phyloP scores from a whole-genome alignment of 345 rosid species.

The Murraya koenigii region DNA sequence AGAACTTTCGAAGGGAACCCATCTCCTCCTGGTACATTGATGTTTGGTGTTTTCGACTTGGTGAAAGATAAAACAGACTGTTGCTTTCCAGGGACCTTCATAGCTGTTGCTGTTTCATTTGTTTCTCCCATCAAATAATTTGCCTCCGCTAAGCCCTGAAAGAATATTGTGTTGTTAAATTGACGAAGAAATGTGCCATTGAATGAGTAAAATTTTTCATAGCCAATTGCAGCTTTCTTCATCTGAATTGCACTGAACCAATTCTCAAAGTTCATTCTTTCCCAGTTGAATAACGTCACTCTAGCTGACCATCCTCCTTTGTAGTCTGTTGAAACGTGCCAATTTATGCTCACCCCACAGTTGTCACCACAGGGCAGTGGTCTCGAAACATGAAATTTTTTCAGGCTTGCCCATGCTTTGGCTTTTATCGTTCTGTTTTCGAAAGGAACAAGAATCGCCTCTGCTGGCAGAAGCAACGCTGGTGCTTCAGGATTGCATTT shows the following conservation, averaged over 20 bases:
- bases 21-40: conserved; percentile 31
- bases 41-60: conserved; percentile 29
- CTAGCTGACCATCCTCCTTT: conserved; percentile 36
- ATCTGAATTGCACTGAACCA: conserved; percentile 41
- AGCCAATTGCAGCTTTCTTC: conserved; percentile 27
- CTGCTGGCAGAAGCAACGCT: conserved; percentile 41
- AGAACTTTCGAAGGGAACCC: conserved; percentile 44
- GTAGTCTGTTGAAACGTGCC: conserved; percentile 41
- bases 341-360: conserved; percentile 43
- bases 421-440: conserved; percentile 43
- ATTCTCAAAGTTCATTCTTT: conserved; percentile 20
- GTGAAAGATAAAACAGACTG: conserved; percentile 45
- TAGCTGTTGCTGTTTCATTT: conserved; percentile 31
- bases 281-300: conserved; percentile 46
- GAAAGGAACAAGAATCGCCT: conserved; percentile 39
- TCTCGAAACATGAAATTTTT: conserved; percentile 19
- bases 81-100: conserved; percentile 43
- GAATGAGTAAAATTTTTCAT: conserved; percentile 41
- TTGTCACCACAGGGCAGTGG: conserved; percentile 43
- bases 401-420: conserved; percentile 30
- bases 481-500: conserved; percentile 33
- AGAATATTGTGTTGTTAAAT: conserved; percentile 28
- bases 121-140: conserved; percentile 37
- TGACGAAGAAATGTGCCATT: conserved; percentile 25
- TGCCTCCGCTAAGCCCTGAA: conserved; percentile 28